Conservation (phyloP, 192 early-diverging fungal genomes). For the Dissophora globulifera region DNA sequence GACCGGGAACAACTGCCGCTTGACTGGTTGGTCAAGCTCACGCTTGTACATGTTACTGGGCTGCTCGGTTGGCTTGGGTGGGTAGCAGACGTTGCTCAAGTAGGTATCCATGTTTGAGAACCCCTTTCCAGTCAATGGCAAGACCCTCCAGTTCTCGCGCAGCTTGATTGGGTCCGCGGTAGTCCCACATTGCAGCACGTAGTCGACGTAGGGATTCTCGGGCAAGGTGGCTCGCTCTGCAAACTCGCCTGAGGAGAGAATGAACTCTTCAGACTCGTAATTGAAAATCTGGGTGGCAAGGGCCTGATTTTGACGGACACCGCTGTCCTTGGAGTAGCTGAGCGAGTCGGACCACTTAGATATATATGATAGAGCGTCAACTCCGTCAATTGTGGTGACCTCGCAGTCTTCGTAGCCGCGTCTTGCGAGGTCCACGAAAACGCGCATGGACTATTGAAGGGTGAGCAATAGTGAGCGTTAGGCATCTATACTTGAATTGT, state of each 20-base stretch:
- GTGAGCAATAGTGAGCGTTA: too few relatives aligned
- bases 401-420: slow-evolving; percentile 30
- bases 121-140: background rate
- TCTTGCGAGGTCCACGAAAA: background rate
- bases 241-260: background rate
- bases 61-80: too few relatives aligned
- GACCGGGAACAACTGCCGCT: background rate
- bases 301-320: slow-evolving; percentile 42
- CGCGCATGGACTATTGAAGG: slow-evolving; percentile 13
- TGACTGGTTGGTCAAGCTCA: background rate
- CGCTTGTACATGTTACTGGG: background rate
- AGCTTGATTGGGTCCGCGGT: background rate
- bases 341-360: slow-evolving; percentile 5
- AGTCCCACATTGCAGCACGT: slow-evolving; percentile 1
- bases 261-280: background rate
- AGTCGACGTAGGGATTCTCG: background rate
- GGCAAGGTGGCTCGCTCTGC: background rate
- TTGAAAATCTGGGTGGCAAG: slow-evolving; percentile 7
- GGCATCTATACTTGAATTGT: too few relatives aligned
- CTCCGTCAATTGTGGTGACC: slow-evolving; percentile 29
- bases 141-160: background rate
- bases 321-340: slow-evolving; percentile 27
- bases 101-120: background rate
- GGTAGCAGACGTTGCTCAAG: background rate
- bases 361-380: slow-evolving; percentile 9